Conservation (phyloP, 345 rosid species). For the Odontarrhena argentea region DNA sequence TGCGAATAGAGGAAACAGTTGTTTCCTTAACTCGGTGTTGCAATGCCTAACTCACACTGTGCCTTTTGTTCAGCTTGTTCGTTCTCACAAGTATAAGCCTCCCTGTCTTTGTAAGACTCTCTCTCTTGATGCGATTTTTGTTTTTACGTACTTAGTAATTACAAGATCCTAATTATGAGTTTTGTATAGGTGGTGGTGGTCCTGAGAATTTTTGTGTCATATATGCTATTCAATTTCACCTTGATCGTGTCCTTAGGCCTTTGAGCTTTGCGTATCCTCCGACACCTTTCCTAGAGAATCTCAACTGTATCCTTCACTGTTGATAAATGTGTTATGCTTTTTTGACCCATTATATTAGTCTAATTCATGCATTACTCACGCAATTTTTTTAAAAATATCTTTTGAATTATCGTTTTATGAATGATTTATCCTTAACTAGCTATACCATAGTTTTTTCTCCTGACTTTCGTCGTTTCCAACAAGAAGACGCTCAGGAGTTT, state of each 20-base stretch:
- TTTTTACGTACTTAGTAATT: neutral
- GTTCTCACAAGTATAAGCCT: constrained; percentile 41
- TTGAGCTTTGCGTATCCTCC: constrained; percentile 58
- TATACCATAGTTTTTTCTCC: constrained; percentile 55
- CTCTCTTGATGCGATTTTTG: constrained; percentile 3
- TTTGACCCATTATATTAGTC: too few species aligned
- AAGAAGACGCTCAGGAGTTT: constrained; percentile 93
- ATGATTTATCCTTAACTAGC: constrained; percentile 46
- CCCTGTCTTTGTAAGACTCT: constrained; percentile 53
- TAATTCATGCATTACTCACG: too few species aligned
- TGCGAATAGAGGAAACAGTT: constrained; percentile 73
- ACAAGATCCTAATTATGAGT: neutral
- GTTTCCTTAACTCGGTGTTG: constrained; percentile 80
- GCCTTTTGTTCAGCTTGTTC: constrained; percentile 62
- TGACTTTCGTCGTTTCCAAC: constrained; percentile 57
- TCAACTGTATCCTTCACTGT: constrained; percentile 61
- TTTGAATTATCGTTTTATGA: too few species aligned
- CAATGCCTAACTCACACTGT: constrained; percentile 94
- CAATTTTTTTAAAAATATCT: too few species aligned
- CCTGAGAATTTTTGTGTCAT: constrained; percentile 59
- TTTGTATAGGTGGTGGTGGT: constrained; percentile 49
- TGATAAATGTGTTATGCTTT: too few species aligned
- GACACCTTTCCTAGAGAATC: constrained; percentile 49
- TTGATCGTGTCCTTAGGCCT: constrained; percentile 51
- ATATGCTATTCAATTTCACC: constrained; percentile 54